Percentiles rank a stretch among this genome's conserved stretches.
phyloP scores from a whole-genome alignment of 176 grass and related monocot genomes.

The Musa schizocarpa region DNA sequence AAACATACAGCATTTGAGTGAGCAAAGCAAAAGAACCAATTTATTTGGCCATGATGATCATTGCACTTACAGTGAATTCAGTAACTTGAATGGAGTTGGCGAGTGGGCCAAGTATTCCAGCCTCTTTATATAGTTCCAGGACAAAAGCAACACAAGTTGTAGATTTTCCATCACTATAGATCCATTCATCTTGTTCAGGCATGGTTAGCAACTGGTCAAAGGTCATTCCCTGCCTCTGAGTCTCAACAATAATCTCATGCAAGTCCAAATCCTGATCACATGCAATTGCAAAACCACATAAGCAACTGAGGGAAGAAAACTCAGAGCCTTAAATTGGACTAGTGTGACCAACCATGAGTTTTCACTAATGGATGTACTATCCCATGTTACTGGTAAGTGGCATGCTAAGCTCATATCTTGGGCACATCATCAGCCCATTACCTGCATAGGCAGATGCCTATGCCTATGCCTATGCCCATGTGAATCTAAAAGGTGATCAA shows the following conservation, averaged over 20 bases:
- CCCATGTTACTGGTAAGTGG: too few species aligned
- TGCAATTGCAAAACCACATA: background rate
- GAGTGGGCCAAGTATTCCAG: constrained; percentile 69
- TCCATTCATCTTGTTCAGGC: constrained; percentile 94
- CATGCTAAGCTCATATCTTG: background rate
- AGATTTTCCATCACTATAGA: constrained; percentile 97
- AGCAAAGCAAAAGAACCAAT: background rate
- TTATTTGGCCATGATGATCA: background rate
- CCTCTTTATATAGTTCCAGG: constrained; percentile 92
- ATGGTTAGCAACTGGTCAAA: constrained; percentile 92
- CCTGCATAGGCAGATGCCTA: too few species aligned
- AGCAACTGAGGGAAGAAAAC: background rate
- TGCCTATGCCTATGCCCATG: too few species aligned
- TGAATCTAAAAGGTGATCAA: background rate
- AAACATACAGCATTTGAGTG: background rate
- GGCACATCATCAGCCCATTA: background rate
- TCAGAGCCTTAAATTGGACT: background rate
- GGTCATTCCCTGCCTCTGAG: constrained; percentile 80
- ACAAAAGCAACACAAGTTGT: constrained; percentile 89
- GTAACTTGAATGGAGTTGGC: constrained; percentile 84
- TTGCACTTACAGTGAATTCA: constrained; percentile 85
- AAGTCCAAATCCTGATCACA: constrained; percentile 69
- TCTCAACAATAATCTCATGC: constrained; percentile 67
- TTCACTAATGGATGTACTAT: background rate
- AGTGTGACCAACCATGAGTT: background rate